Percentiles rank a stretch among this genome's conserved stretches.
These are phyloP conservation scores for Eucalyptus curtisii DNA, from an alignment of 345 rosid species.

Conservation along the genomic window DNA sequence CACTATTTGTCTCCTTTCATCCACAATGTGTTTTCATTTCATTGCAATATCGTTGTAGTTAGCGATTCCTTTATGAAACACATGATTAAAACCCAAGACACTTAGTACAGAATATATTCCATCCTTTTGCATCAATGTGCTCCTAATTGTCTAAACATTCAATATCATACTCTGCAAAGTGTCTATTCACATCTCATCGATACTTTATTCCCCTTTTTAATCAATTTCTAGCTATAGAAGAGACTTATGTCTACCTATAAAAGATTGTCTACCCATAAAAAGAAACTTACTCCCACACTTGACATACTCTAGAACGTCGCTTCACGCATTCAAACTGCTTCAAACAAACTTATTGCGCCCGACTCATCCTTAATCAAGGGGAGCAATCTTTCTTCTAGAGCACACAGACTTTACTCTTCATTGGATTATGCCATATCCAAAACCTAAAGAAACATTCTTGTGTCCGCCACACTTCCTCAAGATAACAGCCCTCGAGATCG, in stretches of 20 bases:
- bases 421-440: too few species aligned
- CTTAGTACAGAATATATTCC: too few species aligned
- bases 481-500: neutral
- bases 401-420: too few species aligned
- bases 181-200: neutral
- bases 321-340: neutral
- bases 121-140: neutral
- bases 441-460: neutral
- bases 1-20: neutral
- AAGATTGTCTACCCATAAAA: too few species aligned
- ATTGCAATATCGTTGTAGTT: accelerated
- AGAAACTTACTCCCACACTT: neutral
- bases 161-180: neutral
- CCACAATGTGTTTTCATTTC: neutral
- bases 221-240: neutral
- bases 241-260: neutral
- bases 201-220: neutral
- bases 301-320: neutral
- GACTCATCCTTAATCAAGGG: neutral
- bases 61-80: neutral
- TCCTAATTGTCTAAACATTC: neutral
- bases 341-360: neutral
- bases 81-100: neutral
- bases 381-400: too few species aligned
- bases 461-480: neutral